Evolutionary conservation across 805 yeast species (phyloP), one percentile per base, ranked within the genome.

Genomic region (Kluyveromyces wickerhamii): DNA sequence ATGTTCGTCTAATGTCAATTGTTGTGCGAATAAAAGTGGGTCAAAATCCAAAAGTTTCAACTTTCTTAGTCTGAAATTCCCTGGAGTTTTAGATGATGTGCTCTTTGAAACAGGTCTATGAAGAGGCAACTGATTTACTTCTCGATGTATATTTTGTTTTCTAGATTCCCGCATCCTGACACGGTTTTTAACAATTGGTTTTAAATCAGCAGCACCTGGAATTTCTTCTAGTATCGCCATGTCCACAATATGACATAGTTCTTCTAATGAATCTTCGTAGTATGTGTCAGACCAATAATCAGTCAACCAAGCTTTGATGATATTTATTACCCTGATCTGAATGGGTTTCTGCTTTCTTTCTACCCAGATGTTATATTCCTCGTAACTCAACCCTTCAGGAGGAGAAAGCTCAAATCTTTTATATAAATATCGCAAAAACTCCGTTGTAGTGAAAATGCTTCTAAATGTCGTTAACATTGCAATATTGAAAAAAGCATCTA

Each of bases 381-480:
- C 94, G 50, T 76, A 83, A 39, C 83, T 74, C 40, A 89, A 60
- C 0, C 94, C 95, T 49, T 84, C 95, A 0, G 96, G 96, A 15
- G 95, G 92, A 42, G 73, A 74, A 11, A 74, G 59, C 36, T 77
- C 69, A 57, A 78, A 89, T 36, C 94, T 65, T 25, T 70, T 69
- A 21, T 82, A 70, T 46, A 85, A 59, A 27, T 72, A 52, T 26
- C 68, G 67, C 27, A 83, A 62, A 23, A 88, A 63, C 34, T 78
- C 81, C 7, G 69, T 57, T 2, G 92, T 70, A 3, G 80, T 67
- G 63, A 79, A 71, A 53, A 87, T 82, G 21, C 88, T 75, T 23
- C 80, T 65, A 57, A 86, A 84, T 0, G 94, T 77, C n/a, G 76
- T 62, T 39, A 87, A 60, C 62, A 88, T 74, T 0, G 86, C 71